Base-by-base conservation (phyloP, 2,329 filamentous ascomycete species). In the Phialophora macrospora region DNA sequence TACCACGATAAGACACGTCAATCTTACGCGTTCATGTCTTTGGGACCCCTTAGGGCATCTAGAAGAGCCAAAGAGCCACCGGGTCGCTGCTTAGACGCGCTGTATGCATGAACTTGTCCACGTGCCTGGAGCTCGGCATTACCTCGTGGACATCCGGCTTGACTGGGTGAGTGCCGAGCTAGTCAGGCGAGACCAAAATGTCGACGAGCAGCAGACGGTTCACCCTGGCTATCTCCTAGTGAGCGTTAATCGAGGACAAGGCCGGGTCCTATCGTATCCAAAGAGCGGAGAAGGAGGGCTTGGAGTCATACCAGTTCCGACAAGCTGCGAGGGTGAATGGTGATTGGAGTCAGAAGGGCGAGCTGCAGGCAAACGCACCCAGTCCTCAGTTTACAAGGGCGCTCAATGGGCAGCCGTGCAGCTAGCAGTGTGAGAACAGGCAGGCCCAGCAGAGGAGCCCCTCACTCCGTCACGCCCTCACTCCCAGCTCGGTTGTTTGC, bases 21-120 rank as follows among this genome's bases (percentile, higher is more conserved):
- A 51, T 38, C 17, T 34, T 32, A 63, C 55, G 64, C 60, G 60
- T 55, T 44, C 32, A 51, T 57, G 60, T 55, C 55, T n/a, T 63
- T 14, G 30, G 41, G 48, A 49, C 46, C 34, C 11, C n/a, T 34
- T 41, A 24, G 17, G 38, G 14, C 38, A 44, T 44, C 38, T 44
- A 20, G 38, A 20, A 41, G 2, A 7, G 2, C n/a, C 38, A n/a
- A 17, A 20, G 38, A 20, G 38, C 17, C 38, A 44, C n/a, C 17
- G 38, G 38, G 38, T 44, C 17, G 8, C 17, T 6, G 14, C 38
- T 44, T n/a, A 7, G 17, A 44, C 38, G 38, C 38, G 38, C 17
- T 44, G 24, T 24, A 3, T 3, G 38, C 38, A 44, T 44, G 17
- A 44, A n/a, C 17, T 44, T n/a, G 14, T n/a, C 38, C 38, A 44